Conservation (phyloP, 2,329 filamentous ascomycete species). For the Trichoderma sp. region DNA sequence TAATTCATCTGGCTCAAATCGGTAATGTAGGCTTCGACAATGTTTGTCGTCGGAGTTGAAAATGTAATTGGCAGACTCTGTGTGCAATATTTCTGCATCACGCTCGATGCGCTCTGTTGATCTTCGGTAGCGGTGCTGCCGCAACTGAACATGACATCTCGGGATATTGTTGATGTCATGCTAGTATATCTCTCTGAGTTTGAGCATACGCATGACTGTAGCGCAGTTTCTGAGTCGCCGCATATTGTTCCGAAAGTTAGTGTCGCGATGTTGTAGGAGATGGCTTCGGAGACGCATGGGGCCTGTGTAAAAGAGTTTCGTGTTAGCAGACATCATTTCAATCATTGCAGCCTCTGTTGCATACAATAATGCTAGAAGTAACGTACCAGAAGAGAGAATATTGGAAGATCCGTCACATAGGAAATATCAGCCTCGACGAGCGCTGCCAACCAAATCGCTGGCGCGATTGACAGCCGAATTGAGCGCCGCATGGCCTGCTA, state of each 20-base stretch:
- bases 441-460: conserved; percentile 2
- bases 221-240: conserved; percentile 47
- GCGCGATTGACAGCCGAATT: conserved; percentile 11
- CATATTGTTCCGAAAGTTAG: conserved; percentile 49
- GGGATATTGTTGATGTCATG: conserved; percentile 46
- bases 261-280: conserved; percentile 49
- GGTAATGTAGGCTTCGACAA: conserved; percentile 54
- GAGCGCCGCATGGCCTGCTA: conserved; percentile 13
- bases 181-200: conserved; percentile 48
- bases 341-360: background rate
- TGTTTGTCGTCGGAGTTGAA: conserved; percentile 46
- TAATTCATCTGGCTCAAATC: conserved; percentile 51
- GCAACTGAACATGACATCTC: conserved; percentile 49
- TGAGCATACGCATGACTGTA: conserved; percentile 59
- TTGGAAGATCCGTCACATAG: conserved; percentile 51
- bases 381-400: conserved; percentile 48
- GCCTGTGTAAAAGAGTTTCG: conserved; percentile 42
- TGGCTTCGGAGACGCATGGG: conserved; percentile 53
- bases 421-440: conserved; percentile 37
- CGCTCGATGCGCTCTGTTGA: conserved; percentile 50
- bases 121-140: conserved; percentile 53
- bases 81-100: conserved; percentile 55
- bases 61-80: conserved; percentile 47
- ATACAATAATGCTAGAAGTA: accelerated
- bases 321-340: background rate